phyloP scores from a whole-genome alignment of 257 asterid genomes.

The Mentha longifolia region DNA sequence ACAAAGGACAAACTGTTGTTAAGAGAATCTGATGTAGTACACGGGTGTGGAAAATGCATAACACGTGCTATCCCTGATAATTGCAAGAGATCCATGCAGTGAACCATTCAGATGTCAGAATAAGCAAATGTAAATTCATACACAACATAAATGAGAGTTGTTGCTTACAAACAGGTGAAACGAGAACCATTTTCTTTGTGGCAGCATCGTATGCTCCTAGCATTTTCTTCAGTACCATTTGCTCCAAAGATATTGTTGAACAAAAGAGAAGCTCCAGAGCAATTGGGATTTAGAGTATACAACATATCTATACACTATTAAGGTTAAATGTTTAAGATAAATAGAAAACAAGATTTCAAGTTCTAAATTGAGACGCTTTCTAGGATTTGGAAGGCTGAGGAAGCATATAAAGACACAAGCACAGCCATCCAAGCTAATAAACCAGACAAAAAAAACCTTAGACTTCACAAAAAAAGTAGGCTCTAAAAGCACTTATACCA shows the following conservation, averaged over 20 bases:
- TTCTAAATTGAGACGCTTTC: slow-evolving; percentile 16
- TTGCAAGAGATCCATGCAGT: not conserved
- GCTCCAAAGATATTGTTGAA: slow-evolving; percentile 68
- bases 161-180: slow-evolving; percentile 81
- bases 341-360: slow-evolving; percentile 23
- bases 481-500: not conserved
- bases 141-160: slow-evolving; percentile 2
- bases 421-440: slow-evolving; percentile 19
- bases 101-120: slow-evolving; percentile 2
- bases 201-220: slow-evolving; percentile 42
- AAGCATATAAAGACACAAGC: slow-evolving; percentile 11
- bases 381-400: slow-evolving; percentile 13
- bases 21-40: slow-evolving; percentile 13
- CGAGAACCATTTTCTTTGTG: slow-evolving; percentile 43
- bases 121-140: slow-evolving; percentile 15
- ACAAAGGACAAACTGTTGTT: slow-evolving; percentile 32
- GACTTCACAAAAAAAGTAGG: not conserved
- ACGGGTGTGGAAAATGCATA: not conserved
- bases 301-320: slow-evolving; percentile 70
- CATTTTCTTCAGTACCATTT: slow-evolving; percentile 37
- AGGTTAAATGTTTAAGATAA: slow-evolving; percentile 34
- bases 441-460: slow-evolving; percentile 6
- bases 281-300: slow-evolving; percentile 65
- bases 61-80: not conserved
- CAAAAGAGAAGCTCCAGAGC: slow-evolving; percentile 62